These are phyloP conservation scores for Plectranthus barbatus DNA, from an alignment of 257 asterid genomes.

Conservation along the genomic window DNA sequence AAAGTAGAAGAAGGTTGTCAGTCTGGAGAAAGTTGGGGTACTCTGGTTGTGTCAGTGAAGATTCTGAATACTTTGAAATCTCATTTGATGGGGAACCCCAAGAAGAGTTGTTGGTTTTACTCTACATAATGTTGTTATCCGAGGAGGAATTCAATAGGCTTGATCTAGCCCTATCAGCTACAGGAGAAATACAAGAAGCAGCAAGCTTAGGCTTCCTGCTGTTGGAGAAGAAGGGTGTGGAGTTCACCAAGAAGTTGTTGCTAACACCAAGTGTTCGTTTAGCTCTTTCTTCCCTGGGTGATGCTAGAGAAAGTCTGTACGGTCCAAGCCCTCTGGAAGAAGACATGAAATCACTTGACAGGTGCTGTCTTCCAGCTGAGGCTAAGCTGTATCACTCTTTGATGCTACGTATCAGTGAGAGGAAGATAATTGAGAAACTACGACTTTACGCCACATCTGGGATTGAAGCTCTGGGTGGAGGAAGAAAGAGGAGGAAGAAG, in stretches of 20 bases:
- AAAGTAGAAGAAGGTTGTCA: slow-evolving; percentile 54
- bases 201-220: background rate
- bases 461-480: slow-evolving; percentile 2
- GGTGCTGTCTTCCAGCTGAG: slow-evolving; percentile 29
- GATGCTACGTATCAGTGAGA: slow-evolving; percentile 75
- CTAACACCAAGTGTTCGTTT: slow-evolving; percentile 40
- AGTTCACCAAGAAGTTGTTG: slow-evolving; percentile 27
- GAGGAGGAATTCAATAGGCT: slow-evolving; percentile 43
- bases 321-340: slow-evolving; percentile 48
- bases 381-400: slow-evolving; percentile 50
- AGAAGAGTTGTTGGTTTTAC: slow-evolving; percentile 57
- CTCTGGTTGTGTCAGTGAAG: slow-evolving; percentile 55
- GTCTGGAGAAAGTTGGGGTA: slow-evolving; percentile 69
- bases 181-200: slow-evolving; percentile 13
- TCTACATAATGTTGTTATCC: slow-evolving; percentile 55
- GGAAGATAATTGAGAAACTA: slow-evolving; percentile 65
- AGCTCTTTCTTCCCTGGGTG: slow-evolving; percentile 63
- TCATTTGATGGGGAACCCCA: slow-evolving; percentile 79
- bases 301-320: slow-evolving; percentile 63
- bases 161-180: slow-evolving; percentile 32
- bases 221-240: slow-evolving; percentile 15
- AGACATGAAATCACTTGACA: slow-evolving; percentile 35
- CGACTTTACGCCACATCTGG: slow-evolving; percentile 38
- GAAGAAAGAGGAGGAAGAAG: slow-evolving; percentile 19
- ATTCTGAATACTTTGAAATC: slow-evolving; percentile 73